Conservation (phyloP, 768 basidiomycete species). For the Suillus lakei region DNA sequence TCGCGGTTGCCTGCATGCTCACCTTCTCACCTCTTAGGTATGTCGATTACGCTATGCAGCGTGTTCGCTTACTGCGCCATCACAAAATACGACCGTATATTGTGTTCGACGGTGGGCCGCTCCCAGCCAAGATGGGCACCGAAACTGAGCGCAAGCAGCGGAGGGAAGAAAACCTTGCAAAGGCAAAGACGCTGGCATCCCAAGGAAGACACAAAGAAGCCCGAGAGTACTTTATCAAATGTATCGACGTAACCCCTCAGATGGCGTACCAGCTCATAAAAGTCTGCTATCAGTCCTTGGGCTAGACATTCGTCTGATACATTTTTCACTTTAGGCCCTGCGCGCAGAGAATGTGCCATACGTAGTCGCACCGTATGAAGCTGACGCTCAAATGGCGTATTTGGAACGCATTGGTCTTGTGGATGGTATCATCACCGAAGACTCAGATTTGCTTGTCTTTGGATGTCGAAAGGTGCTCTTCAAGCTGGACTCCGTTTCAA, state of each 20-base stretch:
- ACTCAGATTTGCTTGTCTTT: conserved; percentile 96
- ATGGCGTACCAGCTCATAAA: conserved; percentile 99
- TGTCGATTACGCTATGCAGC: conserved; percentile 95
- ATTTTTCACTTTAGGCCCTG: conserved; percentile 64
- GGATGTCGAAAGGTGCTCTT: conserved; percentile 94
- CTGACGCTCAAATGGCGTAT: conserved; percentile 95
- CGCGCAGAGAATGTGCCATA: conserved; percentile 80
- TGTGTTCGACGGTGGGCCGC: conserved; percentile 95
- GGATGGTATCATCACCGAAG: conserved; percentile 94
- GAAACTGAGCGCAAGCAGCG: conserved; percentile 79
- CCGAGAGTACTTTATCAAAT: conserved; percentile 87
- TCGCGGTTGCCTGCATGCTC: neutral
- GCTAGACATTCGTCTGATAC: conserved; percentile 10
- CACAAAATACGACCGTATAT: conserved; percentile 86
- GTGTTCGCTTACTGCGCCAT: conserved; percentile 84
- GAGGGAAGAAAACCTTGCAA: conserved; percentile 76
- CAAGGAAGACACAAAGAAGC: conserved; percentile 85
- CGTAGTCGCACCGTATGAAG: conserved; percentile 97
- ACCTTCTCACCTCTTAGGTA: conserved; percentile 57
- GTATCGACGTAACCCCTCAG: conserved; percentile 93
- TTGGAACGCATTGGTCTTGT: conserved; percentile 83
- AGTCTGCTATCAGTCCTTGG: conserved; percentile 36
- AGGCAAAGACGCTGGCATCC: conserved; percentile 71
- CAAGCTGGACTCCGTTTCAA: conserved; percentile 79
- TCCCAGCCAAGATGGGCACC: conserved; percentile 93